Conservation (phyloP, 75 land plant species). For the Sequoiadendron giganteum region DNA sequence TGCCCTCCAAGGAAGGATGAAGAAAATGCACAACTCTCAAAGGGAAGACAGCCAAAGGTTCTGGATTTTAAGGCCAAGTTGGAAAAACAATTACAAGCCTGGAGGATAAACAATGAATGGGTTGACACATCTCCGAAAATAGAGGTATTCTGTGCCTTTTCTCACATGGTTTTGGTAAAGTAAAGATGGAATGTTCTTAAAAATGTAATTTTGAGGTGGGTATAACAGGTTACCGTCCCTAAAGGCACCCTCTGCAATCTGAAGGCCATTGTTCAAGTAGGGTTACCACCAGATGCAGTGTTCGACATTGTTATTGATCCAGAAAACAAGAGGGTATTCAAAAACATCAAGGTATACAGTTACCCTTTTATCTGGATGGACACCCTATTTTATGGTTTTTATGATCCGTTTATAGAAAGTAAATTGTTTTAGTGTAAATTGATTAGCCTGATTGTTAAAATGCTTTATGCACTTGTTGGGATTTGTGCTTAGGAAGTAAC, state of each 20-base stretch:
- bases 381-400: background rate
- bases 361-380: background rate
- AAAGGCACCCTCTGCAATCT: conserved; percentile 88
- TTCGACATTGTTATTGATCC: conserved; percentile 89
- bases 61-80: conserved; percentile 19
- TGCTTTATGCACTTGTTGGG: background rate
- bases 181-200: background rate
- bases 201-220: background rate
- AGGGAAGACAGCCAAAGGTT: conserved; percentile 12
- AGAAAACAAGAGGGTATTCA: conserved; percentile 91
- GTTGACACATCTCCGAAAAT: conserved; percentile 59
- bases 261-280: conserved; percentile 62
- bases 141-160: conserved; percentile 36
- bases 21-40: background rate
- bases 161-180: background rate
- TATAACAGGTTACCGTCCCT: conserved; percentile 83
- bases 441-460: background rate
- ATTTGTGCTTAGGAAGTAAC: conserved; percentile 65
- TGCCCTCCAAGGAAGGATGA: background rate
- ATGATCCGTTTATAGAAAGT: background rate
- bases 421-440: background rate
- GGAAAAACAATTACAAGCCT: conserved; percentile 68
- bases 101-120: conserved; percentile 79
- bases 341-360: conserved; percentile 77
- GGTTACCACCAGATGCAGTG: conserved; percentile 95